Conservation (phyloP, 169 alveolate species). For the Condylostoma magnum region DNA sequence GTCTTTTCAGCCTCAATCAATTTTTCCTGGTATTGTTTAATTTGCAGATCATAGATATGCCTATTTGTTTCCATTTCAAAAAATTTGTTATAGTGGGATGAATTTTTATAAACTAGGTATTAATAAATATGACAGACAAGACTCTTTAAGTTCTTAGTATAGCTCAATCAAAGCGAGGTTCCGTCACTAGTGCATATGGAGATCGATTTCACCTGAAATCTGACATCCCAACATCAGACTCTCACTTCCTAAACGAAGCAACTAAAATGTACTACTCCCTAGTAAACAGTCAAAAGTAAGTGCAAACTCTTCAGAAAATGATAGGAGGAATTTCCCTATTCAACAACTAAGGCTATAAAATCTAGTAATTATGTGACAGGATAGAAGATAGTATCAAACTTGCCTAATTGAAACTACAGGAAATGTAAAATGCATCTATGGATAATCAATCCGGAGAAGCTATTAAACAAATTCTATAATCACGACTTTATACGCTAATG, state of each 20-base stretch:
- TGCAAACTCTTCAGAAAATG: neutral
- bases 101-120: no score
- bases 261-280: neutral
- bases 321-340: neutral
- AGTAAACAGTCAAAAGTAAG: neutral
- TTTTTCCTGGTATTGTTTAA: no score
- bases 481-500: neutral
- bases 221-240: neutral
- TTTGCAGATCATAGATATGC: no score
- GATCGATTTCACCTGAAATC: conserved; percentile 1
- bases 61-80: no score
- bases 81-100: no score
- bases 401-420: conserved; percentile 12
- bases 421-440: neutral
- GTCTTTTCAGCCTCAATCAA: no score
- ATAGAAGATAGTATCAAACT: conserved; percentile 11
- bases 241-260: neutral
- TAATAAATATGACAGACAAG: conserved; percentile 11
- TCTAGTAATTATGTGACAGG: neutral
- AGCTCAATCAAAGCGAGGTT: neutral
- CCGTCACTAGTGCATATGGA: neutral
- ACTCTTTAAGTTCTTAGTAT: neutral
- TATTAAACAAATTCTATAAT: conserved; percentile 9
- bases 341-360: neutral
- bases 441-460: neutral